Evolutionary conservation across 805 yeast species (phyloP), one percentile per base, ranked within the genome.

Genomic region (Monosporozyma yasuniensis): DNA sequence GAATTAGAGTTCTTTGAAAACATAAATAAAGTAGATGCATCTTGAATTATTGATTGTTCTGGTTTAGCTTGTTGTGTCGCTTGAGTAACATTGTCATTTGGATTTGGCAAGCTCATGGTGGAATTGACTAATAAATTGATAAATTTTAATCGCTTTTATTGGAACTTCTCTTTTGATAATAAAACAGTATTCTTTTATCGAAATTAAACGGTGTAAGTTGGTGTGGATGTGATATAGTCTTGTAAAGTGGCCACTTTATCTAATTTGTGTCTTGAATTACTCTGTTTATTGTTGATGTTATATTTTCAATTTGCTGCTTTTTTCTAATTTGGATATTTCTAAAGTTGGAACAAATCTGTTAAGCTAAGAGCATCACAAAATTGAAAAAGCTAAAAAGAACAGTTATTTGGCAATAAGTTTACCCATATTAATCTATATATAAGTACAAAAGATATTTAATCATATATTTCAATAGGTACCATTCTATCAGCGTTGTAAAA

Each of bases 401-500:
- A 21, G 22, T 7, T 37, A 11, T 8, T 37, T 2, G 19, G 22
- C 42, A 21, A 39, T 19, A 23, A 8, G 28, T 22, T 22, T 12
- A 41, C 16, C 10, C 16, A 30, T 39, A 39, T 45, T 35, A 23
- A 18, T 14, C 16, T 12, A 21, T 14, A 21, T 39, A 46, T 16
- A 25, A 9, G 14, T 9, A 6, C 19, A 30, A 22, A n/a, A 27
- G 21, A 30, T 2, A 3, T 3, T 52, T 52, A 88, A 60, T 89
- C 91, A 65, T 86, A 93, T 48, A 93, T 91, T 63, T 93, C 98
- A 50, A 93, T 80, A 1, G 99, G 99, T 4, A 98, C 96, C 25
- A 93, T 72, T 60, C 96, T 80, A 63, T 93, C 99, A 46, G 95
- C 83, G 59, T 84, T 87, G 72, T 87, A 90, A 65, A 89, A 90